These are phyloP conservation scores for Tephrocybe sp. DNA, from an alignment of 768 basidiomycete genomes.

Conservation along the genomic window DNA sequence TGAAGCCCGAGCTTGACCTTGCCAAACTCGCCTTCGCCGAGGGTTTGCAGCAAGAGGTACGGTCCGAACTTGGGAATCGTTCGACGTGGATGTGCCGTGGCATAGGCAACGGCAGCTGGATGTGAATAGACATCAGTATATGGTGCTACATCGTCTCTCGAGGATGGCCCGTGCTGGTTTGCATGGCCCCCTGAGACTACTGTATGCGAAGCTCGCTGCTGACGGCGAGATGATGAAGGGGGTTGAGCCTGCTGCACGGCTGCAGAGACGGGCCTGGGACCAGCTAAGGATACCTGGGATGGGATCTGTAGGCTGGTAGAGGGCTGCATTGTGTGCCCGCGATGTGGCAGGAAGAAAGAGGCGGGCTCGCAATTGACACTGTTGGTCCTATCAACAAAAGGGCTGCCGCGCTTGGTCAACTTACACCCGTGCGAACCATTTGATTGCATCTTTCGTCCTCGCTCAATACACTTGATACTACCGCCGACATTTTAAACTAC, in stretches of 20 bases:
- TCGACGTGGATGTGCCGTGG: slow-evolving; percentile 79
- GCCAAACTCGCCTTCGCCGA: slow-evolving; percentile 98
- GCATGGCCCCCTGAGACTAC: slow-evolving; percentile 51
- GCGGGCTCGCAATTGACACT: slow-evolving; percentile 3
- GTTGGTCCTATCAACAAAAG: slow-evolving; percentile 10
- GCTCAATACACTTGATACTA: background rate
- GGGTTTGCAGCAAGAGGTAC: slow-evolving; percentile 91
- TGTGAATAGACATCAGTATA: slow-evolving; percentile 81
- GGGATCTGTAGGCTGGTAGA: slow-evolving; percentile 31
- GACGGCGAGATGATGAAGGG: slow-evolving; percentile 41
- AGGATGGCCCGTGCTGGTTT: slow-evolving; percentile 25
- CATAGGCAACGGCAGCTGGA: slow-evolving; percentile 83
- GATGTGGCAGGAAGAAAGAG: slow-evolving; percentile 5
- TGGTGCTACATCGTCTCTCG: slow-evolving; percentile 44
- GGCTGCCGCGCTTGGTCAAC: background rate
- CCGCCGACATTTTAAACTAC: background rate
- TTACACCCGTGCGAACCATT: slow-evolving; percentile 12
- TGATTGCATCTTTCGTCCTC: slow-evolving; percentile 8
- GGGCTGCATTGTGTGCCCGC: slow-evolving; percentile 14
- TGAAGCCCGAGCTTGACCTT: slow-evolving; percentile 99
- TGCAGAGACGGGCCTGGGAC: slow-evolving; percentile 63
- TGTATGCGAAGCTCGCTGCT: slow-evolving; percentile 73
- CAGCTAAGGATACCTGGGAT: slow-evolving; percentile 32
- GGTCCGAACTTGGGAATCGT: slow-evolving; percentile 93
- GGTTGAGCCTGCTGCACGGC: slow-evolving; percentile 51